Evolutionary conservation across 257 asterid genomes (phyloP).

Genomic region (Scutellaria baicalensis): DNA sequence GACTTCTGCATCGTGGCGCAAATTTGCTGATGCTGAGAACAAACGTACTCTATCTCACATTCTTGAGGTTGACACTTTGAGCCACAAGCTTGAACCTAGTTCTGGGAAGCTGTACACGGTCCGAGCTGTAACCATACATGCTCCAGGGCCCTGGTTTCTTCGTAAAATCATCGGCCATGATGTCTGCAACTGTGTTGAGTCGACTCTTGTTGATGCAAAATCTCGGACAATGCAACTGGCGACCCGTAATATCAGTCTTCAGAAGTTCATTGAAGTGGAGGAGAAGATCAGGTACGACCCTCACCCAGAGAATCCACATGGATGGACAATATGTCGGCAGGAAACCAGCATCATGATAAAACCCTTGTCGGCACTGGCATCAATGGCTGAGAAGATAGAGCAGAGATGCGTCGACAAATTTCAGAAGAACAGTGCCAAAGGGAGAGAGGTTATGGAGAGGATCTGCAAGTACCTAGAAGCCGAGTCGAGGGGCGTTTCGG

Average conservation of each 20-base stretch:
- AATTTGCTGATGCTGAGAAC: slow-evolving; percentile 88
- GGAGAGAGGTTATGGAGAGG: slow-evolving; percentile 96
- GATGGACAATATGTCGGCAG: slow-evolving; percentile 81
- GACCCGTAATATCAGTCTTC: slow-evolving; percentile 80
- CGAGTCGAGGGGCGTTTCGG: slow-evolving; percentile 68
- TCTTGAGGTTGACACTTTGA: slow-evolving; percentile 81
- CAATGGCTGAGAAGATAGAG: slow-evolving; percentile 93
- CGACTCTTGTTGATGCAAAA: slow-evolving; percentile 73
- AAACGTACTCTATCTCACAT: slow-evolving; percentile 78
- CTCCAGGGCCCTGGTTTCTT: slow-evolving; percentile 98
- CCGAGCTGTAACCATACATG: slow-evolving; percentile 78
- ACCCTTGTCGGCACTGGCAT: slow-evolving; percentile 72
- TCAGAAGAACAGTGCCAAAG: slow-evolving; percentile 81
- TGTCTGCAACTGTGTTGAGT: slow-evolving; percentile 87
- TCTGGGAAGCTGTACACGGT: slow-evolving; percentile 77
- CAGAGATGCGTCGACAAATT: slow-evolving; percentile 85
- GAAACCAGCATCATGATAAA: slow-evolving; percentile 85
- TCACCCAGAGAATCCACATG: slow-evolving; percentile 73
- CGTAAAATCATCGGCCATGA: slow-evolving; percentile 81
- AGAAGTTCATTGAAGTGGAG: slow-evolving; percentile 82
- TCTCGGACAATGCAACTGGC: slow-evolving; percentile 78
- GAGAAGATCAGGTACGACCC: slow-evolving; percentile 96
- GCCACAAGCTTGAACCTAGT: slow-evolving; percentile 58
- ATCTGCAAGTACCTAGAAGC: slow-evolving; percentile 92
- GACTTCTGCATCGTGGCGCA: slow-evolving; percentile 96